Base-by-base conservation (phyloP, 1,139 yeast genomes). In the Sugiyamaella xylanicola region DNA sequence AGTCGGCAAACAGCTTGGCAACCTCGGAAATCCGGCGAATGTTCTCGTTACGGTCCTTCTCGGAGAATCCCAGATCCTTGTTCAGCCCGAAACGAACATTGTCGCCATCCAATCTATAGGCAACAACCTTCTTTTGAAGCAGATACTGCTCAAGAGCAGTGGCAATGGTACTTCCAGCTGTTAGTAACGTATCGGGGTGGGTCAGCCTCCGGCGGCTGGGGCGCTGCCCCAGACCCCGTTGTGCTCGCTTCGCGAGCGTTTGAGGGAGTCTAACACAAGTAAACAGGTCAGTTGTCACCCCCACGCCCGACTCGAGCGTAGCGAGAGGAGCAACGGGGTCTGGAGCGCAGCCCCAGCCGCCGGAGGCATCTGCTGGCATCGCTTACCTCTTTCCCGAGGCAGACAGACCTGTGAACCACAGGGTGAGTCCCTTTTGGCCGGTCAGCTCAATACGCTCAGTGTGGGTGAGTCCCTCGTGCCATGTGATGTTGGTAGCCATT, bases 401-500 rank as follows among this genome's bases (percentile, higher is more conserved):
- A 59, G 96, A 87, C 62, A 92, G 80, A 2, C 98, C 98, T 9
- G 98, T 92, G 65, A 92, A 80, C 98, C 98, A 92, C 43, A 92
- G 79, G 21, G 98, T 92, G 58, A 88, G 86, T 51, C 98, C 98
- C 60, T 80, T 80, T 76, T 92, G 97, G 60, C 85, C 84, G 62
- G 90, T 83, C 58, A 88, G 75, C 25, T 71, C 74, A 48, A 81
- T 73, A 67, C 98, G 86, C 74, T 92, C 97, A 20, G 78, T 83
- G 72, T 87, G 91, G 32, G 95, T 85, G 65, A 92, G 78, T 68
- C 95, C 93, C 62, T 83, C 84, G 75, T 92, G 98, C 97, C 98
- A 92, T 63, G 97, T 90, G 72, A 92, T 90, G 69, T 92, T 92
- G 53, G 97, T 85, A 66, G 97, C 95, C 97, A 91, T 92, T 13